Percentiles rank a stretch among this genome's conserved stretches.
Conservation (phyloP, 2,329 filamentous ascomycete species). For the Neurospora sp. region DNA sequence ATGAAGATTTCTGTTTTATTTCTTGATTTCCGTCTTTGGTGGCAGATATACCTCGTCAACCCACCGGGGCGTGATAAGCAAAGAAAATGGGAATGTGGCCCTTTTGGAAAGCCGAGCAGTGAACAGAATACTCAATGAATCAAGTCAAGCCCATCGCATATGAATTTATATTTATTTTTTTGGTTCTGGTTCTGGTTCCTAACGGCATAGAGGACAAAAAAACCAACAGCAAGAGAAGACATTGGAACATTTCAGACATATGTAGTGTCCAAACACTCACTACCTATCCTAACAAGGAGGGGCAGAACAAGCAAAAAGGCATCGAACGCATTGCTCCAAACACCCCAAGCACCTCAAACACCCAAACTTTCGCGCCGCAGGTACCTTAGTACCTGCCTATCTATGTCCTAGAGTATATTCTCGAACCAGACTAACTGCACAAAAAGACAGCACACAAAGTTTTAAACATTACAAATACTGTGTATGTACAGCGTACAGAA, state of each 20-base stretch:
- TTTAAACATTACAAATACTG: neutral
- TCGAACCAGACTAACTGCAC: neutral
- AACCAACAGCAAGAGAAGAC: neutral
- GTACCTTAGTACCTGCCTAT: neutral
- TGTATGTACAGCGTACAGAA: neutral
- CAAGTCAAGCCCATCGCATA: neutral
- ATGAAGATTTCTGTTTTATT: neutral
- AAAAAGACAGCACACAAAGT: neutral
- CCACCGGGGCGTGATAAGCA: too few species aligned
- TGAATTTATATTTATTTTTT: neutral
- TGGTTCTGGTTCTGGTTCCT: neutral
- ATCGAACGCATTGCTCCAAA: neutral
- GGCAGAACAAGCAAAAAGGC: neutral
- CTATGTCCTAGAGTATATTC: neutral
- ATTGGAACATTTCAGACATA: neutral
- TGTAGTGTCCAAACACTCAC: neutral
- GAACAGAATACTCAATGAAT: too few species aligned
- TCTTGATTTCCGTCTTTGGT: neutral
- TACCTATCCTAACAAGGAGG: neutral
- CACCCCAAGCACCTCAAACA: neutral
- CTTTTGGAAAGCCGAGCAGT: too few species aligned
- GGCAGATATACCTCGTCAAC: neutral
- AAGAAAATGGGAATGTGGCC: fast-evolving
- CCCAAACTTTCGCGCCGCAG: neutral
- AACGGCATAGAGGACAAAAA: neutral